Conservation (phyloP, 257 asterid species). For the Striga asiatica region DNA sequence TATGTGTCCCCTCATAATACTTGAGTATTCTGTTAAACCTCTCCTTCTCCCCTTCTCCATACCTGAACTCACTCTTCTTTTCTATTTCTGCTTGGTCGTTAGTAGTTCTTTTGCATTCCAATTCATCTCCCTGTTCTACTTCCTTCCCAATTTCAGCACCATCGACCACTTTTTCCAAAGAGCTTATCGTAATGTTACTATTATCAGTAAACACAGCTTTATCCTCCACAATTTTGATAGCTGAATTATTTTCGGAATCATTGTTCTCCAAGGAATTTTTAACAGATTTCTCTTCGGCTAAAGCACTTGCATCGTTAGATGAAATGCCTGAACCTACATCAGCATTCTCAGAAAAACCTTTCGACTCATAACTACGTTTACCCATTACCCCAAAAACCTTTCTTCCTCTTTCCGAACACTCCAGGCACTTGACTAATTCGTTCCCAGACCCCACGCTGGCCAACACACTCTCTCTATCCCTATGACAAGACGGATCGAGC, state of each 20-base stretch:
- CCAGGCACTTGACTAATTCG: conserved; percentile 69
- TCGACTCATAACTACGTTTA: conserved; percentile 32
- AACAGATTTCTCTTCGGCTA: conserved; percentile 13
- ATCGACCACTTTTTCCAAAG: neutral
- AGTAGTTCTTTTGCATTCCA: conserved; percentile 14
- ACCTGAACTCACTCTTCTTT: conserved; percentile 38
- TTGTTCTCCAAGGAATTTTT: conserved; percentile 7
- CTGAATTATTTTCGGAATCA: conserved; percentile 14
- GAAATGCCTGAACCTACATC: conserved; percentile 26
- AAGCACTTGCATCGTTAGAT: conserved; percentile 19
- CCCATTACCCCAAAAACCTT: conserved; percentile 76
- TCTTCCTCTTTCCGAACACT: conserved; percentile 89
- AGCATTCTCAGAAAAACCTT: conserved; percentile 7
- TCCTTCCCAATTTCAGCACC: too few relatives aligned
- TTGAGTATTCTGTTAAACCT: conserved; percentile 73
- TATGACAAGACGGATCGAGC: conserved; percentile 68
- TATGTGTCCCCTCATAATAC: conserved; percentile 76
- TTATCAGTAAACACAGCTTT: too few relatives aligned
- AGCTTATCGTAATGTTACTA: too few relatives aligned
- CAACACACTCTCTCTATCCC: conserved; percentile 81
- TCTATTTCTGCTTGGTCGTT: conserved; percentile 5
- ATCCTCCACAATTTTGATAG: too few relatives aligned
- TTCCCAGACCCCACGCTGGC: conserved; percentile 68
- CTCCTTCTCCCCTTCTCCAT: conserved; percentile 58
- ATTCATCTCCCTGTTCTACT: conserved; percentile 11